phyloP scores from a whole-genome alignment of 148 eudicot species.

The Chenopodium album region DNA sequence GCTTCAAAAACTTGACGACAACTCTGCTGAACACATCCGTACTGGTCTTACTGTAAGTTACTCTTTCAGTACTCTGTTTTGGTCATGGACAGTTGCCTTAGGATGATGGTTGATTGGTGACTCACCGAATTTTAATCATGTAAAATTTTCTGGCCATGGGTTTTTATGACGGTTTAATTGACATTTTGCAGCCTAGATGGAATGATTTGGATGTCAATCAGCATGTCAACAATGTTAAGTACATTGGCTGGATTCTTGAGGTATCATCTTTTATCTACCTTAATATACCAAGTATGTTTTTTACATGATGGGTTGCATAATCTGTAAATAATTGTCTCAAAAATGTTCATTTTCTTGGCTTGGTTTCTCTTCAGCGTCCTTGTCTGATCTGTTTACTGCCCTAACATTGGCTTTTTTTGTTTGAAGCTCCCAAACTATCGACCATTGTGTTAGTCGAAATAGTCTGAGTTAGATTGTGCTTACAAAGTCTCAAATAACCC shows the following conservation, averaged over 20 bases:
- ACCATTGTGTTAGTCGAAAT: not conserved
- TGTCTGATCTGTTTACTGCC: not conserved
- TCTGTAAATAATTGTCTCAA: not conserved
- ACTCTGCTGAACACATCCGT: slow-evolving; percentile 61
- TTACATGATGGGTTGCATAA: not conserved
- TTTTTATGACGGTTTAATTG: slow-evolving; percentile 4
- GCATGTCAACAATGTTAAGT: slow-evolving; percentile 98
- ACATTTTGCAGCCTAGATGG: slow-evolving; percentile 77
- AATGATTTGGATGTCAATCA: slow-evolving; percentile 94
- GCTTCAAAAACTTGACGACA: slow-evolving; percentile 78
- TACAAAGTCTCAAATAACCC: not conserved
- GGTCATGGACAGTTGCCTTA: not conserved
- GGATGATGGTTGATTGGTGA: not conserved
- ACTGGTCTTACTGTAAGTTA: slow-evolving; percentile 72
- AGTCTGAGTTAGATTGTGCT: not conserved
- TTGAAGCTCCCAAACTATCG: not conserved
- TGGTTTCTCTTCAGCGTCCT: not conserved
- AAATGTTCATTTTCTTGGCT: not conserved
- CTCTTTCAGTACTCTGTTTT: not conserved
- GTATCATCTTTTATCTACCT: slow-evolving; percentile 33
- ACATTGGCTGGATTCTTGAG: slow-evolving; percentile 98
- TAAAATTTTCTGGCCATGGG: not conserved
- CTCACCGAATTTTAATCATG: not conserved
- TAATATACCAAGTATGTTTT: not conserved
- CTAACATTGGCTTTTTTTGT: not conserved